Evolutionary conservation across 2,329 filamentous ascomycete species (phyloP).

Genomic region (Fusarium nodosum): DNA sequence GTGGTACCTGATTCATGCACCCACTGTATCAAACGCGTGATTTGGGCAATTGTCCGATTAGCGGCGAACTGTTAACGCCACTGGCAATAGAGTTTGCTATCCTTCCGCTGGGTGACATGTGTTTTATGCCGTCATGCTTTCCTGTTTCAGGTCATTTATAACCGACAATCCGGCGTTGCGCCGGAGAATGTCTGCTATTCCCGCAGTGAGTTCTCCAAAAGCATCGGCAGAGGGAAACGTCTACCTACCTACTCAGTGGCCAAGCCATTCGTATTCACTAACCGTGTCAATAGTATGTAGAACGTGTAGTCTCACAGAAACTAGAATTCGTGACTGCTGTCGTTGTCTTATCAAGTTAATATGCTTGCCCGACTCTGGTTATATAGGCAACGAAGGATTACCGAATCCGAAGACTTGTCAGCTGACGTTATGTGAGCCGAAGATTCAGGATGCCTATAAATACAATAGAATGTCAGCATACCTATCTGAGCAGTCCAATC

Average conservation of each 20-base stretch:
- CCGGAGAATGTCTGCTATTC: background rate
- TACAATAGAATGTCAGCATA: background rate
- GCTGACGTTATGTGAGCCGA: background rate
- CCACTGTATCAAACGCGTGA: background rate
- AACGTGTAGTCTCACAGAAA: background rate
- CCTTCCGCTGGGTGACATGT: background rate
- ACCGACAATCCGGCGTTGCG: no score
- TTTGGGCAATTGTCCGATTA: constrained; percentile 7
- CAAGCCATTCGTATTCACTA: background rate
- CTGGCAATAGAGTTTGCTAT: constrained; percentile 12
- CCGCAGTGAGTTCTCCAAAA: background rate
- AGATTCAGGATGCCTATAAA: background rate
- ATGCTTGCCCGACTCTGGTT: background rate
- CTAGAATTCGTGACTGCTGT: background rate
- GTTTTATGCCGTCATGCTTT: background rate
- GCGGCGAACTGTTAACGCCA: constrained; percentile 15
- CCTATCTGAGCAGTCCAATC: no score
- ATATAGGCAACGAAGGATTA: background rate
- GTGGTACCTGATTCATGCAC: constrained; percentile 16
- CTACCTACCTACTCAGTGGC: background rate
- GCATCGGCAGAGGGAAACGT: background rate
- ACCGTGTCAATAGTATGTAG: background rate
- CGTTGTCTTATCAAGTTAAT: background rate
- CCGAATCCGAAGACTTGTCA: background rate
- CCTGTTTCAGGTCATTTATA: no score